Percentiles rank a stretch among this genome's conserved stretches.
Conservation (phyloP, 78 protist species). For the Paratrimastix pyriformis region DNA sequence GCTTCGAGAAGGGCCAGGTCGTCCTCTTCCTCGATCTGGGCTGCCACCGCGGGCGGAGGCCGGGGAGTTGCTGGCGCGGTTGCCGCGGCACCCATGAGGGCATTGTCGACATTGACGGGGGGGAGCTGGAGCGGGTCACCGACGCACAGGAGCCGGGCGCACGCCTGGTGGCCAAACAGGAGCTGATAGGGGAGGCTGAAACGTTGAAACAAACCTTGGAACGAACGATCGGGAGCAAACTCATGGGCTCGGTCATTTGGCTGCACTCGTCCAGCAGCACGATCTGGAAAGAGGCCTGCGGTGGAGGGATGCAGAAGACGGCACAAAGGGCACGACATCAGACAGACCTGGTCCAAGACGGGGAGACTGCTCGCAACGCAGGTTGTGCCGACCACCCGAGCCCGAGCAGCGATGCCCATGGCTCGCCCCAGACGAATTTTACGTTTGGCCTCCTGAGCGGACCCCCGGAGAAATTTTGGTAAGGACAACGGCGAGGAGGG, state of each 20-base stretch:
- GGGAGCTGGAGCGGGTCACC: constrained; percentile 74
- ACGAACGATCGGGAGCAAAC: constrained; percentile 44
- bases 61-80: background rate
- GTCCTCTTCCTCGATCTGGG: background rate
- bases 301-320: too few species aligned
- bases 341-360: constrained; percentile 28
- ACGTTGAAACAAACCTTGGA: too few species aligned
- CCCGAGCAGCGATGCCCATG: too few species aligned
- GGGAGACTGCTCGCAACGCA: constrained; percentile 56
- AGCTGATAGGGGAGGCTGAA: constrained; percentile 13
- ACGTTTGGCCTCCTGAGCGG: too few species aligned
- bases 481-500: too few species aligned
- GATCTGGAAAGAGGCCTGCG: constrained; percentile 55
- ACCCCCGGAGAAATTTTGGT: too few species aligned
- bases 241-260: constrained; percentile 61
- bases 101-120: constrained; percentile 35
- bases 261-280: constrained; percentile 57
- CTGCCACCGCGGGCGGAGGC: too few species aligned
- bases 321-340: too few species aligned
- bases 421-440: too few species aligned
- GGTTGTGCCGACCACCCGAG: constrained; percentile 53
- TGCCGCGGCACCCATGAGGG: background rate
- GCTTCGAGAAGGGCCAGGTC: too few species aligned
- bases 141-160: too few species aligned
- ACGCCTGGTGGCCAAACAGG: too few species aligned